Evolutionary conservation across 139 green algal genomes (phyloP).

Genomic region (Haematococcus sp.): DNA sequence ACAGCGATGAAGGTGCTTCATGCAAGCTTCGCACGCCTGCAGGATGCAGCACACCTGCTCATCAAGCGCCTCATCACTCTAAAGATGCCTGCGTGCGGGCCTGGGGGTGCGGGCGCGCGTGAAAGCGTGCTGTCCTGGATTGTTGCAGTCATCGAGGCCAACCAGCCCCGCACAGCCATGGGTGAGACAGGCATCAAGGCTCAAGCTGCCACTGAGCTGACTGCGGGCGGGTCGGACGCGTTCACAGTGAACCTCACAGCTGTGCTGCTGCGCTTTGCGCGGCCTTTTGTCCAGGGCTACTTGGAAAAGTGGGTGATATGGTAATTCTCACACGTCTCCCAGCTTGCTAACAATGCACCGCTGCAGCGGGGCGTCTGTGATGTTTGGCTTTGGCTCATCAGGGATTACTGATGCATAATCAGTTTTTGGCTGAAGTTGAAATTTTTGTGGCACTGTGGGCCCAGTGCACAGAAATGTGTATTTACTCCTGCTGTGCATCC

Average conservation of each 20-base stretch:
- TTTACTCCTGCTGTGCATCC: neutral
- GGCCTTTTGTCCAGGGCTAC: slow-evolving; percentile 45
- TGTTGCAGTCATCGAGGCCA: neutral
- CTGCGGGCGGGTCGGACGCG: slow-evolving; percentile 25
- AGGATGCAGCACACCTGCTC: slow-evolving; percentile 6
- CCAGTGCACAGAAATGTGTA: neutral
- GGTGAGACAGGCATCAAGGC: slow-evolving; percentile 7
- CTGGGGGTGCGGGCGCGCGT: neutral
- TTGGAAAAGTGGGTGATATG: slow-evolving; percentile 24
- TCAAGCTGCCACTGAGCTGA: neutral
- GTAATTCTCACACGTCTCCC: too few species aligned
- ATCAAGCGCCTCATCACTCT: slow-evolving; percentile 8
- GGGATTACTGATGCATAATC: too few species aligned
- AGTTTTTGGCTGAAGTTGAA: too few species aligned
- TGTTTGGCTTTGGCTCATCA: too few species aligned
- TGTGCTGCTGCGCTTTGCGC: slow-evolving; percentile 35
- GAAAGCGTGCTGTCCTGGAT: slow-evolving; percentile 13
- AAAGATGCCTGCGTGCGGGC: neutral
- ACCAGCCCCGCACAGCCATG: neutral
- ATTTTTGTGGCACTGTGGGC: too few species aligned
- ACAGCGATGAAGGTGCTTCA: slow-evolving; percentile 1
- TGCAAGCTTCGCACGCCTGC: neutral
- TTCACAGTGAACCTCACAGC: slow-evolving; percentile 37
- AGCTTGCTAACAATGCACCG: too few species aligned
- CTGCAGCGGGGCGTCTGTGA: too few species aligned